Evolutionary conservation across 768 basidiomycete genomes (phyloP).

Genomic region (Stropharia rugosoannulata): DNA sequence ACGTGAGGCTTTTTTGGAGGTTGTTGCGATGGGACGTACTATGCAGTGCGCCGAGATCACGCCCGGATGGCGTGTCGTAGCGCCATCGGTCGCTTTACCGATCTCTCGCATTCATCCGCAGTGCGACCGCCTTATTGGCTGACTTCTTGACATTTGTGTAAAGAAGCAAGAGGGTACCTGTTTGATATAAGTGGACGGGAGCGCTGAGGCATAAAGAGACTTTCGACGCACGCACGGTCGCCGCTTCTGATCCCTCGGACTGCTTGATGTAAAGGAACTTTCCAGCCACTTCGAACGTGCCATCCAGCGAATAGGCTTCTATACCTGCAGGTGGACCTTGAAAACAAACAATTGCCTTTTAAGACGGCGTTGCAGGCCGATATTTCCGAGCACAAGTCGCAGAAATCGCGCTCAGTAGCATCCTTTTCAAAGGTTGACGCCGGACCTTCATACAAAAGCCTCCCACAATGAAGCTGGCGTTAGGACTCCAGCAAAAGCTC

Average conservation of each 20-base stretch:
- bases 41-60: neutral
- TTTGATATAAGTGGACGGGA: neutral
- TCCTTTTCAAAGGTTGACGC: neutral
- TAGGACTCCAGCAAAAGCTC: neutral
- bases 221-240: constrained; percentile 5
- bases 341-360: no score
- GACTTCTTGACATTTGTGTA: neutral
- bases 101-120: neutral
- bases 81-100: constrained; percentile 4
- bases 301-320: neutral
- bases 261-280: neutral
- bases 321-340: no score
- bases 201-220: neutral
- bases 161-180: neutral
- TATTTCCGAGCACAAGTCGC: no score
- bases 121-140: neutral
- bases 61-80: constrained; percentile 6
- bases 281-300: neutral
- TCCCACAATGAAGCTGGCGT: neutral
- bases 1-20: no score
- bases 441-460: neutral
- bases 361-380: no score
- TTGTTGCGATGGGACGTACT: neutral
- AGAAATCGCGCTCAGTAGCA: no score
- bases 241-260: neutral